Conservation (phyloP, 1,284 basidiomycete genomes). For the Cutaneotrichosporon mucoides region DNA sequence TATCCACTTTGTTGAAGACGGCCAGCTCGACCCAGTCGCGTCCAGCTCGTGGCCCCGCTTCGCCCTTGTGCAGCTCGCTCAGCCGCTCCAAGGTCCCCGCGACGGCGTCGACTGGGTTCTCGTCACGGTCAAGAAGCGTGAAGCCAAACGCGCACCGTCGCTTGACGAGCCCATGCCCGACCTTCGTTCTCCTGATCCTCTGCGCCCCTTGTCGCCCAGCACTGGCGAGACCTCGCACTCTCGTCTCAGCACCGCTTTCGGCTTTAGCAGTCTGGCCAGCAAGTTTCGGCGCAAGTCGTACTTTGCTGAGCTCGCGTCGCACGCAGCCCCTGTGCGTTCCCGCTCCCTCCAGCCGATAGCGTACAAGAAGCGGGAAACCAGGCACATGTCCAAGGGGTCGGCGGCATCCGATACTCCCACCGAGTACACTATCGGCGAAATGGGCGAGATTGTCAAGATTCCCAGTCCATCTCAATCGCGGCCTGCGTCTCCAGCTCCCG, state of each 20-base stretch:
- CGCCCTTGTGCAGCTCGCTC: constrained; percentile 29
- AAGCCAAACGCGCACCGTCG: neutral
- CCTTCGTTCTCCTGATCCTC: constrained; percentile 4
- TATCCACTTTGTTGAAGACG: constrained; percentile 38
- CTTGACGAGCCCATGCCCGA: constrained; percentile 10
- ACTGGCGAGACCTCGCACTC: constrained; percentile 17
- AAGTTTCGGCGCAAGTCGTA: constrained; percentile 27
- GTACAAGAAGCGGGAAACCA: neutral
- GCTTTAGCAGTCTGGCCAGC: constrained; percentile 24
- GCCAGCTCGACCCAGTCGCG: constrained; percentile 25
- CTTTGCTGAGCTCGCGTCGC: neutral
- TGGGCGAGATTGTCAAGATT: constrained; percentile 34
- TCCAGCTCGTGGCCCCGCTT: constrained; percentile 33
- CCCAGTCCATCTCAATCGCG: constrained; percentile 4
- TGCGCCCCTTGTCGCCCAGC: constrained; percentile 20
- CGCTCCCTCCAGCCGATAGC: neutral
- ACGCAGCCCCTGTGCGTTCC: neutral
- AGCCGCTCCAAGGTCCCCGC: constrained; percentile 1
- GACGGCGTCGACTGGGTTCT: constrained; percentile 32
- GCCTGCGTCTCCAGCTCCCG: neutral
- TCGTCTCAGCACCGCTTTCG: constrained; percentile 16
- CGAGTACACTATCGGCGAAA: constrained; percentile 31
- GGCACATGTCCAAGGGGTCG: constrained; percentile 6
- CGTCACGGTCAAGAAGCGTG: constrained; percentile 28
- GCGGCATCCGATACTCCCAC: constrained; percentile 25